These are phyloP conservation scores for Taphrina deformans DNA, from an alignment of 1,139 yeast genomes.

Conservation along the genomic window DNA sequence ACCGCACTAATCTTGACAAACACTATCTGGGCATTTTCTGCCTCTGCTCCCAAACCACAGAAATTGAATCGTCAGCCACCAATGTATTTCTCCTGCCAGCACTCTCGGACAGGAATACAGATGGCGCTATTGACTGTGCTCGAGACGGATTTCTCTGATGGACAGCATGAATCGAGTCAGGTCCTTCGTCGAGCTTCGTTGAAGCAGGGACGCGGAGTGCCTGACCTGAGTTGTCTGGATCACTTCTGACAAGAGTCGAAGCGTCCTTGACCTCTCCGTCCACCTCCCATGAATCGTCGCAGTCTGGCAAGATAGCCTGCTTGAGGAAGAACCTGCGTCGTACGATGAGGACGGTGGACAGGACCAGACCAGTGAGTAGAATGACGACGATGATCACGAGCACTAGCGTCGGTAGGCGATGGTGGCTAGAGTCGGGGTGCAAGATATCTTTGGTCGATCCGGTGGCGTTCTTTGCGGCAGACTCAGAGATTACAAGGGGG, in stretches of 20 bases:
- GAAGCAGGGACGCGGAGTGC: no score
- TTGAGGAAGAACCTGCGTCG: not conserved
- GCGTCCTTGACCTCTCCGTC: not conserved
- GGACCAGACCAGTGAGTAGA: not conserved
- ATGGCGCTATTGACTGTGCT: not conserved
- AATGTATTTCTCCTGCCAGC: not conserved
- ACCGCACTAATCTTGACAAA: not conserved
- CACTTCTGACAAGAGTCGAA: no score
- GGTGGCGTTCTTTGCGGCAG: not conserved
- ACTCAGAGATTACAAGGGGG: not conserved
- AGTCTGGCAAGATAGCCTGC: not conserved
- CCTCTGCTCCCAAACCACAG: not conserved
- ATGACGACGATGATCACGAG: not conserved
- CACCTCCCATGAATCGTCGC: not conserved
- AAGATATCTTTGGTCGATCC: not conserved
- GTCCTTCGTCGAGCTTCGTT: no score
- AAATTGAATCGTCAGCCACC: not conserved
- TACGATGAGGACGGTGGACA: not conserved
- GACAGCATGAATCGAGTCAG: not conserved
- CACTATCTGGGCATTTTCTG: not conserved
- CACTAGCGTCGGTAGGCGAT: conserved; percentile 1
- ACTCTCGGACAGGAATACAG: not conserved
- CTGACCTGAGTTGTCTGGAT: no score
- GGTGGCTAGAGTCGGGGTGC: not conserved
- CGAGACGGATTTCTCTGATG: not conserved